phyloP scores from a whole-genome alignment of 371 early-diverging fungal species.

The Mortierella sp. region DNA sequence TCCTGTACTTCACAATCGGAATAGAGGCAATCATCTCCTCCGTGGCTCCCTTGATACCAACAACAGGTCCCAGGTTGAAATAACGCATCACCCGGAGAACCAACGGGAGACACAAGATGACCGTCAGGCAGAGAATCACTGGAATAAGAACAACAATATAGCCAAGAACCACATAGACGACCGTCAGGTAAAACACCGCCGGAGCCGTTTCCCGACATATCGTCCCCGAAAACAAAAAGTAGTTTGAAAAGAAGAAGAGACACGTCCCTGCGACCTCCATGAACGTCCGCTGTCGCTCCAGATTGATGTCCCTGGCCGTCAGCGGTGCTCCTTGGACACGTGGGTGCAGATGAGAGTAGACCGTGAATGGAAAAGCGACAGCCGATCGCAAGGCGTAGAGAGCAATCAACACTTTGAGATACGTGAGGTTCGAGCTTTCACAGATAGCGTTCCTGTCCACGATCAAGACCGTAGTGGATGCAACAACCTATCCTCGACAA shows the following conservation, averaged over 20 bases:
- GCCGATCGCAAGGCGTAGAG: slow-evolving; percentile 28
- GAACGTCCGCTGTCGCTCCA: slow-evolving; percentile 62
- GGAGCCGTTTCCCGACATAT: slow-evolving; percentile 68
- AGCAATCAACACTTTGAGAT: slow-evolving; percentile 35
- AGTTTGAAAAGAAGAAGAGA: slow-evolving; percentile 82
- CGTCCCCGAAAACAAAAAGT: slow-evolving; percentile 71
- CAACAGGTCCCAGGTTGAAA: slow-evolving; percentile 64
- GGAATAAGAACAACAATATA: slow-evolving; percentile 78
- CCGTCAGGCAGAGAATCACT: slow-evolving; percentile 71
- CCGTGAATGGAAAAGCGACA: slow-evolving; percentile 35
- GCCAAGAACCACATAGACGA: slow-evolving; percentile 73
- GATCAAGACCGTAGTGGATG: slow-evolving; percentile 36
- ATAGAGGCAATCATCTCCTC: slow-evolving; percentile 70
- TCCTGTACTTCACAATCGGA: slow-evolving; percentile 61
- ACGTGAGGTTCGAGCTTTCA: background rate
- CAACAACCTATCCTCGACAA: slow-evolving; percentile 24
- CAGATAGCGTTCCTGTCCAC: slow-evolving; percentile 27
- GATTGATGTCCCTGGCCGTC: slow-evolving; percentile 33
- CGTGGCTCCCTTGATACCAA: slow-evolving; percentile 74
- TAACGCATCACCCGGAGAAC: slow-evolving; percentile 68
- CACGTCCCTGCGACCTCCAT: slow-evolving; percentile 74
- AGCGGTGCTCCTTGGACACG: slow-evolving; percentile 38
- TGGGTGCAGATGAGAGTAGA: slow-evolving; percentile 43
- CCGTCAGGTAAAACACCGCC: slow-evolving; percentile 69
- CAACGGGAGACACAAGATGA: slow-evolving; percentile 77